Base-by-base conservation (phyloP, 169 alveolate genomes). In the Plasmodium vinckei region DNA sequence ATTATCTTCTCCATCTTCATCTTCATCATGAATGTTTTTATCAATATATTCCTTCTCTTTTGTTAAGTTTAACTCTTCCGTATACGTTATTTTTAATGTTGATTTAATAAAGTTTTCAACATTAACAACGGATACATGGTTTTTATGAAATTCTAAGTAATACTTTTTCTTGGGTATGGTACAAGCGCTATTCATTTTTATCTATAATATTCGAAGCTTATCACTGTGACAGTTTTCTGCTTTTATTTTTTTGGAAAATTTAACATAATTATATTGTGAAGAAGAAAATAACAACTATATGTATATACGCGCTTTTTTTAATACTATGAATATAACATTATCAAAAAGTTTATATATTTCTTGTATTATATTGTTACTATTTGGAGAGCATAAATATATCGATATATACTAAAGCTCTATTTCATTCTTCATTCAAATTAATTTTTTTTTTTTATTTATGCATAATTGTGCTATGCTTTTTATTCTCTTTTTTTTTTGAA, bases 61-160 rank as follows among this genome's bases (percentile, higher is more conserved):
- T 2, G 23, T 64, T 57, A 82, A 67, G 6, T 68, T 60, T 59
- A 82, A n/a, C 19, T 61, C 72, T 54, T 65, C 72, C 1, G 67
- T 10, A 68, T 82, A 47, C 15, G 60, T 54, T 17, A 82, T 82
- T 67, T 68, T 82, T 82, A 82, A 67, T 27, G 59, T 68, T n/a
- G 56, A 67, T 46, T 71, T 69, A 46, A 68, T 86, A 67, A 65
- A 39, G 54, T 67, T 67, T 82, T 82, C 90, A 44, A 39, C 19
- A 49, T 82, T 82, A 44, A 82, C 86, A 57, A 82, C 56, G 10
- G 47, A 53, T 47, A 82, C 21, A 56, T 82, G 59, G 19, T 44
- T 82, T 33, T 39, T 61, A 23, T 82, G 90, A 17, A 72, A 15
- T 56, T 82, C 90, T 67, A 82, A 57, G 68, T 82, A 82, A 27